Percentiles rank a stretch among this genome's conserved stretches.
These are phyloP conservation scores for Nothomitra cinnamomea DNA, from an alignment of 2,329 filamentous ascomycete species.

Conservation along the genomic window DNA sequence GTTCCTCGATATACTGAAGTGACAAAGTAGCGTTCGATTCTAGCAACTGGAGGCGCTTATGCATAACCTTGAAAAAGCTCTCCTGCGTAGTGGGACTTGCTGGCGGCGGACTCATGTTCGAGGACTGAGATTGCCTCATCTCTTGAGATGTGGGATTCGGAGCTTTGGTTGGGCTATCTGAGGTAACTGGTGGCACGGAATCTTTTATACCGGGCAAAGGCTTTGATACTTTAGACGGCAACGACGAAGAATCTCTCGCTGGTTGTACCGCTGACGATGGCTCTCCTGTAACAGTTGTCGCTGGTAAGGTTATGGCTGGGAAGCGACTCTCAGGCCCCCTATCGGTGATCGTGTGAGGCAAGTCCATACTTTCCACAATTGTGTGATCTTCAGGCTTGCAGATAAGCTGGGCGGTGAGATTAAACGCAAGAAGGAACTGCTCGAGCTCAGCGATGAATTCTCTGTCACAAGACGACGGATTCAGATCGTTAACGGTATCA, in stretches of 20 bases:
- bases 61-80: slow-evolving; percentile 92
- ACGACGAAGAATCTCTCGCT: not conserved
- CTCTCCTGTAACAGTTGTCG: not conserved
- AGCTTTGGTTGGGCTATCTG: not conserved
- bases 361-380: not conserved
- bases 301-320: not conserved
- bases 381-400: not conserved
- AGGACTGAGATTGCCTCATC: not conserved
- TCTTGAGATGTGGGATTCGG: slow-evolving; percentile 1
- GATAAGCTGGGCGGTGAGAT: not conserved
- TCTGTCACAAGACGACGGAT: not conserved
- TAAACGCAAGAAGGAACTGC: not conserved
- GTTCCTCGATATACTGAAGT: slow-evolving; percentile 90
- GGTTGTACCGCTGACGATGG: not conserved
- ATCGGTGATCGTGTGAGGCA: not conserved
- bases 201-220: not conserved
- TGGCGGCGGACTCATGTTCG: slow-evolving; percentile 30
- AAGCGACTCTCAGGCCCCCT: too few species aligned
- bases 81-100: slow-evolving; percentile 79
- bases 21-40: slow-evolving; percentile 88
- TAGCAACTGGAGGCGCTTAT: slow-evolving; percentile 78
- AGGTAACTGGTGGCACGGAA: not conserved
- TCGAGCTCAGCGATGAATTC: not conserved
- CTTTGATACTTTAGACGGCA: not conserved
- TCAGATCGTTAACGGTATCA: not conserved